Evolutionary conservation across 2,329 filamentous ascomycete genomes (phyloP).

Genomic region (Dactylellina leptospora): DNA sequence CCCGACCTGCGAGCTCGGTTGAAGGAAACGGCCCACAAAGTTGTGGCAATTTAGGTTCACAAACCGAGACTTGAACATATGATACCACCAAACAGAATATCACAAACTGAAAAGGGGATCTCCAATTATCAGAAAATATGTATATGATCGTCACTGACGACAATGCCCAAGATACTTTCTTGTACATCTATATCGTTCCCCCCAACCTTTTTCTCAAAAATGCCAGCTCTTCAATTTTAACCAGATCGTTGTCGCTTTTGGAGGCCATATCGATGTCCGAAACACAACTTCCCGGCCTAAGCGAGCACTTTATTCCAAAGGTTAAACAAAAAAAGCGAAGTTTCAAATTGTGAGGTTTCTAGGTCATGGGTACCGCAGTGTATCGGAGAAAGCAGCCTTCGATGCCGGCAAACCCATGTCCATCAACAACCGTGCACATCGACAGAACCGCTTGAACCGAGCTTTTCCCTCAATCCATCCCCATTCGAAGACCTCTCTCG

Average conservation of each 20-base stretch:
- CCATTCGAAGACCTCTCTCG: constrained; percentile 3
- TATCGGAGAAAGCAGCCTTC: constrained; percentile 52
- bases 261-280: constrained; percentile 15
- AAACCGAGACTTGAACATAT: constrained; percentile 7
- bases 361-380: constrained; percentile 30
- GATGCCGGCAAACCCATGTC: constrained; percentile 42
- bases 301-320: constrained; percentile 49
- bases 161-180: neutral
- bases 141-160: neutral
- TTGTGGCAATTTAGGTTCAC: constrained; percentile 7
- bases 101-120: neutral
- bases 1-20: constrained; percentile 32
- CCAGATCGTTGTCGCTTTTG: neutral
- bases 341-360: constrained; percentile 40
- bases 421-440: constrained; percentile 30
- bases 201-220: neutral
- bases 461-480: constrained; percentile 1
- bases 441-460: constrained; percentile 36
- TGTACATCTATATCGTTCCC: neutral
- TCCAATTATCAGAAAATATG: neutral
- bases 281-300: constrained; percentile 42
- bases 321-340: constrained; percentile 41
- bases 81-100: neutral
- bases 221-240: neutral
- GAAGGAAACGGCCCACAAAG: constrained; percentile 18